A percentile compares a stretch with the other conserved stretches of the same genome.
phyloP scores from a whole-genome alignment of 2,329 filamentous ascomycete genomes.

The Boeremia lycopersici region DNA sequence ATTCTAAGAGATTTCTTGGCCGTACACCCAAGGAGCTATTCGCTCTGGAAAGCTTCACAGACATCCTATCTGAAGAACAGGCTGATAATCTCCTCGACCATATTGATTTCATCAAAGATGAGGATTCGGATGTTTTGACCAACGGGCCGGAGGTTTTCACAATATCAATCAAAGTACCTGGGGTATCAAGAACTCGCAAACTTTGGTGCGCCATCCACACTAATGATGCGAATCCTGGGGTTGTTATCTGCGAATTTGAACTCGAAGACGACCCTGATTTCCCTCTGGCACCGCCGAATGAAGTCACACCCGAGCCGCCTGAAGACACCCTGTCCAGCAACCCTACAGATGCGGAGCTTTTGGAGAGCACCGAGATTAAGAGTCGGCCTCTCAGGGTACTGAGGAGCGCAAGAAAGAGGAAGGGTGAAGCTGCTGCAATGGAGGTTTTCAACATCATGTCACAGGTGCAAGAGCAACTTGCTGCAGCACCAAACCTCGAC shows the following conservation, averaged over 20 bases:
- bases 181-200: slow-evolving; percentile 63
- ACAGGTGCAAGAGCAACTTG: slow-evolving; percentile 86
- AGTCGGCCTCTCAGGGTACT: slow-evolving; percentile 81
- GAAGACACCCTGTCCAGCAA: slow-evolving; percentile 76
- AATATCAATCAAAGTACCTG: slow-evolving; percentile 68
- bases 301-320: slow-evolving; percentile 65
- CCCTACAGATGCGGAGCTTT: slow-evolving; percentile 74
- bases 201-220: slow-evolving; percentile 89
- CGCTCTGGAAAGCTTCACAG: slow-evolving; percentile 74
- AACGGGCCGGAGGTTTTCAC: slow-evolving; percentile 90
- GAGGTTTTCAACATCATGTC: slow-evolving; percentile 92
- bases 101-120: slow-evolving; percentile 84
- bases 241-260: slow-evolving; percentile 89
- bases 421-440: slow-evolving; percentile 82
- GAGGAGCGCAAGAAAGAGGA: slow-evolving; percentile 73
- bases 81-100: slow-evolving; percentile 84
- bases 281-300: slow-evolving; percentile 67
- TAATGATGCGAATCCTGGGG: slow-evolving; percentile 64
- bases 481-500: slow-evolving; percentile 72
- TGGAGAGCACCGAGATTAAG: slow-evolving; percentile 74
- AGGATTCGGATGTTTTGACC: slow-evolving; percentile 73
- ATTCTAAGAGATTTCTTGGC: slow-evolving; percentile 75
- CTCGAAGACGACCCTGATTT: slow-evolving; percentile 75
- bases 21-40: slow-evolving; percentile 80
- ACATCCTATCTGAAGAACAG: slow-evolving; percentile 83